Conservation (phyloP, 768 basidiomycete genomes). For the Phanerochaete sordida region DNA sequence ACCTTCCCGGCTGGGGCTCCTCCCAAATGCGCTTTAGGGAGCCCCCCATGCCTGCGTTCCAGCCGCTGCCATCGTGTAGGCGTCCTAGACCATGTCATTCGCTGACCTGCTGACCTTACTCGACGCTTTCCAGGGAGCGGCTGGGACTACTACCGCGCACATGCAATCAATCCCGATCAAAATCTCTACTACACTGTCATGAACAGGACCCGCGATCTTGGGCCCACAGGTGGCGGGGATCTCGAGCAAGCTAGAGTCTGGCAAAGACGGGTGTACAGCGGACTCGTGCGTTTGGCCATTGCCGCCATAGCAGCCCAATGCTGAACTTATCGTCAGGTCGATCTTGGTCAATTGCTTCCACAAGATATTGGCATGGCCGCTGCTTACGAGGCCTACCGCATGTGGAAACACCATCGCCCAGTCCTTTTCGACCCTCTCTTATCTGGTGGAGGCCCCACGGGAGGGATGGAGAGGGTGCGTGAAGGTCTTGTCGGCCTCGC, state of each 20-base stretch:
- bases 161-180: conserved; percentile 51
- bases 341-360: conserved; percentile 48
- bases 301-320: no score
- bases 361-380: conserved; percentile 71
- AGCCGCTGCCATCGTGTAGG: conserved; percentile 54
- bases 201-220: conserved; percentile 22
- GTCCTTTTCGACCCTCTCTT: conserved; percentile 48
- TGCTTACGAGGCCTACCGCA: conserved; percentile 72
- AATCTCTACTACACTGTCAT: conserved; percentile 35
- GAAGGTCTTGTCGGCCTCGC: conserved; percentile 68
- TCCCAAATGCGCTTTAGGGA: conserved; percentile 32
- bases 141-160: conserved; percentile 60
- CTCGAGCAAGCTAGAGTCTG: conserved; percentile 59
- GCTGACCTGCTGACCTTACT: neutral
- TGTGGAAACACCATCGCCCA: conserved; percentile 55
- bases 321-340: conserved; percentile 36
- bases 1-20: conserved; percentile 47
- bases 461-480: conserved; percentile 56
- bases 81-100: conserved; percentile 15
- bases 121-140: conserved; percentile 47
- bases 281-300: conserved; percentile 49
- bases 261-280: conserved; percentile 66
- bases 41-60: conserved; percentile 31
- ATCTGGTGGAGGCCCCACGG: conserved; percentile 26
- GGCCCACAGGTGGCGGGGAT: conserved; percentile 39